Base-by-base conservation (phyloP, 148 eudicot species). In the Cornus controversa region DNA sequence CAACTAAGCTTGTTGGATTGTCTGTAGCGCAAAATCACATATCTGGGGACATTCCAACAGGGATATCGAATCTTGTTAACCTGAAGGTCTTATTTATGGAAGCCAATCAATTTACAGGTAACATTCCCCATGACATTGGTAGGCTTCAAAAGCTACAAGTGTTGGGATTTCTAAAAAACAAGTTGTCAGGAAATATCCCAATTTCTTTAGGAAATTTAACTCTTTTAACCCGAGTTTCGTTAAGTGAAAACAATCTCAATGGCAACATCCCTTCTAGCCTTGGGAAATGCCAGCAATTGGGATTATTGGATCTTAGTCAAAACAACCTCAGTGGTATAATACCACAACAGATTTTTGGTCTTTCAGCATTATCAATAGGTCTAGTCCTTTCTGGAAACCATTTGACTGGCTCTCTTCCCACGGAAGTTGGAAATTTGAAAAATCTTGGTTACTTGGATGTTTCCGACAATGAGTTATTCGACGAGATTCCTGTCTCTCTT, bases 231-330 rank as follows among this genome's bases (percentile, higher is more conserved):
- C 0, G 6, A 26, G 66, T 83, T 14, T 2, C 1, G 4, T 26
- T 85, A 28, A 20, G 23, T 4, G 10, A 13, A n/a, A 83, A 85
- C 67, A 72, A 36, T 26, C 75, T 85, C 3, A 47, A 37, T 29
- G 86, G 90, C 6, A 20, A 14, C 22, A 87, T 87, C 53, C 90
- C 90, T n/a, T 29, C 77, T 16, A 25, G 45, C 16, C 27, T 84
- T 22, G 87, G 85, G 24, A 86, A 80, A 7, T 86, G 82, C 40
- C 63, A 65, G 13, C 64, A 74, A 24, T 63, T 86, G 10, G 24
- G 34, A 14, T 31, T 0, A 0, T 58, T 84, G 67, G 42, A 76
- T 67, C 74, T 84, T 25, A 67, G 65, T 37, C 2, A 24, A 18
- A 86, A 81, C 27, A 78, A 74, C 15, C 71, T 86, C 10, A 68